phyloP scores from a whole-genome alignment of 352 stramenopile genomes.

The Pythium utonaiense region DNA sequence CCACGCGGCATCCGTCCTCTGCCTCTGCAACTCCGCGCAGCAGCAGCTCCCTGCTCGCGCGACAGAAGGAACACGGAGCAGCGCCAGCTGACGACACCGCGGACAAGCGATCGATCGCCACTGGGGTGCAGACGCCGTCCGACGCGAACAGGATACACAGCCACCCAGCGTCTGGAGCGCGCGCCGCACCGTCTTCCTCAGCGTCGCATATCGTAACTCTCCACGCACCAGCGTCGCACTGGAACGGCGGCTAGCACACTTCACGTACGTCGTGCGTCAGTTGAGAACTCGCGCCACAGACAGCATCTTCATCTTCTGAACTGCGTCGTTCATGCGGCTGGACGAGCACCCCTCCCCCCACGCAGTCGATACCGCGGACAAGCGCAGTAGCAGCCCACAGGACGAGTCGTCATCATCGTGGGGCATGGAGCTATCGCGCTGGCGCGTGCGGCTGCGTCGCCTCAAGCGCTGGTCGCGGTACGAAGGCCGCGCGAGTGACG shows the following conservation, averaged over 20 bases:
- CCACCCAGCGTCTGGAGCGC: background rate
- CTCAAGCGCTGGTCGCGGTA: constrained; percentile 23
- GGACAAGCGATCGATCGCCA: background rate
- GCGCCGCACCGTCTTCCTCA: background rate
- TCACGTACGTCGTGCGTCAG: no score
- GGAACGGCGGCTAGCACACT: no score
- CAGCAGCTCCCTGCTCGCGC: no score
- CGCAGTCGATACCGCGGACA: background rate
- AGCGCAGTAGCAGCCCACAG: background rate
- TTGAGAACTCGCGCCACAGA: background rate
- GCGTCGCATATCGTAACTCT: background rate
- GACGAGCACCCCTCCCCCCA: background rate
- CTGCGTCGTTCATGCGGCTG: background rate
- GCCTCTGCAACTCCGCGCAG: background rate
- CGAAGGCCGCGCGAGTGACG: constrained; percentile 22
- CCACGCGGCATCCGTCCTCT: background rate
- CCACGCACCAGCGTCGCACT: no score
- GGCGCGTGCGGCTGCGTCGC: constrained; percentile 21
- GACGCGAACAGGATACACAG: background rate
- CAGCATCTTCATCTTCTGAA: no score
- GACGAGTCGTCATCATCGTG: constrained; percentile 14
- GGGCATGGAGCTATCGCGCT: constrained; percentile 22
- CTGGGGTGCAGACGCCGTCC: background rate
- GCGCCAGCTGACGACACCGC: background rate
- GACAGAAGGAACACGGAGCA: no score